A percentile compares a stretch with the other conserved stretches of the same genome.
Evolutionary conservation across 257 asterid genomes (phyloP).

Genomic region (Apocynum venetum): DNA sequence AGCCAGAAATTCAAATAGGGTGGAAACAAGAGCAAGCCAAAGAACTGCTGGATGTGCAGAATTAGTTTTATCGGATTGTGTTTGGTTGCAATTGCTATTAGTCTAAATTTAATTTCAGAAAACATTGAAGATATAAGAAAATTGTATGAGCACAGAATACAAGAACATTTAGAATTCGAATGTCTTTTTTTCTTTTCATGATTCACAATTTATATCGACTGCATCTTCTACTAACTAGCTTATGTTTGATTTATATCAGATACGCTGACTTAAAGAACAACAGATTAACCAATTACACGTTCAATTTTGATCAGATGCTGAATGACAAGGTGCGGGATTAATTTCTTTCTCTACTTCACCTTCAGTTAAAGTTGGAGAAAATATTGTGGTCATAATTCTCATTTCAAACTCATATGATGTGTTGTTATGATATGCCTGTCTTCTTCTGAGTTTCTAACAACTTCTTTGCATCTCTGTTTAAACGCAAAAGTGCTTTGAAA

Average conservation of each 20-base stretch:
- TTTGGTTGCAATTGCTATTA: background rate
- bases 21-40: background rate
- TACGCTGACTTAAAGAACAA: conserved; percentile 95
- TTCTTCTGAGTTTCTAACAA: background rate
- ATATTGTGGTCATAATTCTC: background rate
- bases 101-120: background rate
- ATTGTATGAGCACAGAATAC: background rate
- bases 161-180: background rate
- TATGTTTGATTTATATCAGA: conserved; percentile 40
- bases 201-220: background rate
- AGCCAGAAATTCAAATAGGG: background rate
- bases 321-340: conserved; percentile 65
- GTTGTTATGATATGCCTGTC: background rate
- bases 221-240: conserved; percentile 1
- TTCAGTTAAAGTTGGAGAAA: background rate
- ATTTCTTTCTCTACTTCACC: conserved; percentile 2
- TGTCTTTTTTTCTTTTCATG: too few species aligned
- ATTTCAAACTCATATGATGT: background rate
- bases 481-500: background rate
- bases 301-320: conserved; percentile 93
- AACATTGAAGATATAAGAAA: background rate
- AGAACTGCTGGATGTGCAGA: background rate
- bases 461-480: background rate
- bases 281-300: conserved; percentile 80
- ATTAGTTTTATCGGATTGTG: background rate